Evolutionary conservation across 371 early-diverging fungal genomes (phyloP).

Genomic region (Mucor indicus): DNA sequence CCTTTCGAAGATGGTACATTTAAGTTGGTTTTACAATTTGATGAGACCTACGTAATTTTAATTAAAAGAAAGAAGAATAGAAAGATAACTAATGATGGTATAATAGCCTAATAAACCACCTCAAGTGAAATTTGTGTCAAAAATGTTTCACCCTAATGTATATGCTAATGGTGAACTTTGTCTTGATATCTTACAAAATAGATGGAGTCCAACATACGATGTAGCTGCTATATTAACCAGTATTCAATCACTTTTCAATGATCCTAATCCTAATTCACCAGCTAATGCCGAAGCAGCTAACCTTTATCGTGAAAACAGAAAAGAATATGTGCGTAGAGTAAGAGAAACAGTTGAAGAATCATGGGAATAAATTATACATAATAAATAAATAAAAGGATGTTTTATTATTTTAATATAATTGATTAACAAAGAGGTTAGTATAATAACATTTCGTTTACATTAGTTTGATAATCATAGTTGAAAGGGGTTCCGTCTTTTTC

Average conservation of each 20-base stretch:
- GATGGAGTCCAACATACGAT: conserved; percentile 98
- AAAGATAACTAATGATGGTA: background rate
- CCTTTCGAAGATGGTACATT: conserved; percentile 99
- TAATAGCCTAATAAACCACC: conserved; percentile 96
- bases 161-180: conserved; percentile 99
- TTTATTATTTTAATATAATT: too few species aligned
- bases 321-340: conserved; percentile 93
- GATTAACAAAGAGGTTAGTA: too few species aligned
- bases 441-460: too few species aligned
- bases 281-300: conserved; percentile 99
- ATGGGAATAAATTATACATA: conserved; percentile 65
- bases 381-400: background rate
- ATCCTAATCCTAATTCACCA: conserved; percentile 98
- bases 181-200: conserved; percentile 97
- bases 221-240: conserved; percentile 95
- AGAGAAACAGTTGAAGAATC: conserved; percentile 91
- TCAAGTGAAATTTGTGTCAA: conserved; percentile 92
- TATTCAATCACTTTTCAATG: conserved; percentile 97
- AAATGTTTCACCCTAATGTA: conserved; percentile 99
- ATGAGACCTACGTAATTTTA: conserved; percentile 82
- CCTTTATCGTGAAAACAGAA: conserved; percentile 88
- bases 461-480: too few species aligned
- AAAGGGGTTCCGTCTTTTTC: too few species aligned
- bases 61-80: background rate
- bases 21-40: conserved; percentile 94